These are phyloP conservation scores for Daldinia caldariorum DNA, from an alignment of 495 filamentous ascomycete genomes.

Conservation along the genomic window DNA sequence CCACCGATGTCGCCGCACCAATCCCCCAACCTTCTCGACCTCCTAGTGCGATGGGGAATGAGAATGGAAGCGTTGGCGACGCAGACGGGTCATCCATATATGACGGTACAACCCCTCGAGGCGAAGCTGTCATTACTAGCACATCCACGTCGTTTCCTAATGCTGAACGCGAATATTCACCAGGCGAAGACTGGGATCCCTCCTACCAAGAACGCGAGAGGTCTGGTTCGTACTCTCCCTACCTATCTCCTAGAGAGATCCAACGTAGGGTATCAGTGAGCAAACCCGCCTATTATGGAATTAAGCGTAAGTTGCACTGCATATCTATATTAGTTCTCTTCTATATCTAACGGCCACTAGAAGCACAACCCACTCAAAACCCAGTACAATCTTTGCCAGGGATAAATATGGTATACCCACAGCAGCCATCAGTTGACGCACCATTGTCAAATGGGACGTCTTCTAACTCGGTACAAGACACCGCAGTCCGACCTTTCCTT, in stretches of 20 bases:
- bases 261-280: conserved; percentile 46
- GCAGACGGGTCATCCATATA: conserved; percentile 48
- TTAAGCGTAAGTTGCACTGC: conserved; percentile 37
- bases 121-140: conserved; percentile 33
- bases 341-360: conserved; percentile 35
- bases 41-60: conserved; percentile 22
- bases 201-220: conserved; percentile 49
- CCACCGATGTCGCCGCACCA: conserved; percentile 25
- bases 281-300: conserved; percentile 32
- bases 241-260: conserved; percentile 58
- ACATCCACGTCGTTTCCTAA: conserved; percentile 29
- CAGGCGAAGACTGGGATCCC: conserved; percentile 46
- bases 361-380: neutral
- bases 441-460: conserved; percentile 4
- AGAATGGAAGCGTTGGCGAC: conserved; percentile 39
- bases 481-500: conserved; percentile 3
- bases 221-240: conserved; percentile 64
- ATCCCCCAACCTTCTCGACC: conserved; percentile 23
- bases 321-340: neutral
- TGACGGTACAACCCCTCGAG: conserved; percentile 39
- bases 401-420: neutral
- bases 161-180: conserved; percentile 38
- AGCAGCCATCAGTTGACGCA: neutral
- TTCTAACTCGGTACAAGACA: conserved; percentile 1
- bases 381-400: conserved; percentile 27